Evolutionary conservation across 2,329 filamentous ascomycete genomes (phyloP), one percentile per base, ranked within the genome.

Genomic region (Dactylellina drechsleri): DNA sequence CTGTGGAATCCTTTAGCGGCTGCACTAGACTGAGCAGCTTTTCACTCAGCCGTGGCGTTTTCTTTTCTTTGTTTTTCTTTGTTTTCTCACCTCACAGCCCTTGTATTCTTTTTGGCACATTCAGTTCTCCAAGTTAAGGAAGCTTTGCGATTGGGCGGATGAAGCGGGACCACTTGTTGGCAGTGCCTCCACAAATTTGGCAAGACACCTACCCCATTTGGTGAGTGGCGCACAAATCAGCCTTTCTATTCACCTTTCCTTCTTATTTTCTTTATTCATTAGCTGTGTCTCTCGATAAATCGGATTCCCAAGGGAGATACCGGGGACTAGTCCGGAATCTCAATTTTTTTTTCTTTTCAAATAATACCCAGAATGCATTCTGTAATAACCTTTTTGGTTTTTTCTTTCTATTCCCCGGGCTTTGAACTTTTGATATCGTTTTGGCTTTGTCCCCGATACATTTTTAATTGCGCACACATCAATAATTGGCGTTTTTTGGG

Each of bases 11-110:
- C 5, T 50, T 65, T 16, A 49, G 47, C 16, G 16, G 3, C 18
- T 36, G 15, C 45, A 28, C 43, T 56, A 58, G 43, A 23, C 18
- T 28, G 31, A 49, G 50, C 26, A 57, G 26, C n/a, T 67, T 64
- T 66, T 74, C 61, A 26, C 52, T 58, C 28, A 56, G 70, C 66
- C 61, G 64, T 74, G 70, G 70, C 70, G 61, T 74, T 67, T 66
- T 54, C 60, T 53, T 28, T 36, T 52, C 41, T 52, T 72, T 66
- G 31, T 36, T 26, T 58, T 56, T 58, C 66, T 18, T 13, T 73
- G 59, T 18, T 57, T 50, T 67, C 49, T 52, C 59, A 40, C 54
- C 54, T 62, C 31, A 36, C 6, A 36, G 31, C 31, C 31, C 31
- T 65, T 50, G 40, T 40, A 28, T 45, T 47, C 26, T 57, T 50